Percentiles rank a stretch among this genome's conserved stretches.
Evolutionary conservation across 176 grass and related monocot species (phyloP).

Genomic region (Leersia perrieri): DNA sequence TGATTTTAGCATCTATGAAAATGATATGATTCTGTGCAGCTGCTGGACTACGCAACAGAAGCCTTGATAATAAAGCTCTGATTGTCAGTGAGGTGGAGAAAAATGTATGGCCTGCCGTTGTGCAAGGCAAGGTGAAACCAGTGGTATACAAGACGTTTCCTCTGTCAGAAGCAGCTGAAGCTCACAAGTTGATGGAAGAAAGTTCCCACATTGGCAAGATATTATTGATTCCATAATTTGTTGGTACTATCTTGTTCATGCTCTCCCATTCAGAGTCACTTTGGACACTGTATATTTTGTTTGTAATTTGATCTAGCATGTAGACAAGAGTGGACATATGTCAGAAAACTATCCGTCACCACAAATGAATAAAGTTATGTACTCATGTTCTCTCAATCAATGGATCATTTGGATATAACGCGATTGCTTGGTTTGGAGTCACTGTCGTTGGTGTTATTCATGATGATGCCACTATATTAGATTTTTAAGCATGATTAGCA

Average conservation of each 20-base stretch:
- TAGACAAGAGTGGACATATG: not conserved
- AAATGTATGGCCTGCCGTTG: constrained; percentile 73
- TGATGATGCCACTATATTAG: not conserved
- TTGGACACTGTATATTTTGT: not conserved
- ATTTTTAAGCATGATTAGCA: not conserved
- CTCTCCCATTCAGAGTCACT: not conserved
- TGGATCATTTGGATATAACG: not conserved
- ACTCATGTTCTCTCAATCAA: not conserved
- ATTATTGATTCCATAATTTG: constrained; percentile 57
- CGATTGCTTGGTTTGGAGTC: not conserved
- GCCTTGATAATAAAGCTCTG: constrained; percentile 59
- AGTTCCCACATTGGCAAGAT: constrained; percentile 87
- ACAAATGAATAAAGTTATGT: not conserved
- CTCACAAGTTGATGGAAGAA: constrained; percentile 76
- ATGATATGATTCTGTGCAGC: constrained; percentile 30
- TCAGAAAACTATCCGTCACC: not conserved
- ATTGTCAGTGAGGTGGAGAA: constrained; percentile 77
- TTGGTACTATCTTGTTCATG: too few relatives aligned
- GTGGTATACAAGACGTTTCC: constrained; percentile 64
- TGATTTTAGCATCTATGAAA: not conserved
- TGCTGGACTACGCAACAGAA: constrained; percentile 70
- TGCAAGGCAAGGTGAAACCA: constrained; percentile 64
- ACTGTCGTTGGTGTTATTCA: not conserved
- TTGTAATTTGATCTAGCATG: not conserved
- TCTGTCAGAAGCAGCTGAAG: constrained; percentile 66